phyloP scores from a whole-genome alignment of 495 filamentous ascomycete species.

The Aspergillus nanangensis region DNA sequence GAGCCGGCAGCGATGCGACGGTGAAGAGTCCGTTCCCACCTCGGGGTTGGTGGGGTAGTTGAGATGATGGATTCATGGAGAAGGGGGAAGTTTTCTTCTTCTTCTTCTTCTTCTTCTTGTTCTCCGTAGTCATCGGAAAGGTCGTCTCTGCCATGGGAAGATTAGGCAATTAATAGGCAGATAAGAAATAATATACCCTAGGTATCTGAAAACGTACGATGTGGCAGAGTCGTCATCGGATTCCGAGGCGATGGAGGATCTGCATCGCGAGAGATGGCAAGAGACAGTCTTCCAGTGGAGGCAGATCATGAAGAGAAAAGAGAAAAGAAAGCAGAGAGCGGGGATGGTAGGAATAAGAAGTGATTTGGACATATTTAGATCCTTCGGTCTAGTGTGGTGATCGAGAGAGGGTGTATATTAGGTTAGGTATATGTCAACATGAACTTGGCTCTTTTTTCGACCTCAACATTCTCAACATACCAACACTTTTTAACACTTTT shows the following conservation, averaged over 20 bases:
- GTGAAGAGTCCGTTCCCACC: constrained; percentile 2
- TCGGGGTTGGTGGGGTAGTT: not conserved
- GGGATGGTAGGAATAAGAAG: constrained; percentile 11
- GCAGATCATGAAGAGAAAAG: constrained; percentile 12
- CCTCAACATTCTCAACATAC: too few relatives aligned
- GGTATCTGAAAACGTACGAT: too few relatives aligned
- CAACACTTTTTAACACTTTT: too few relatives aligned
- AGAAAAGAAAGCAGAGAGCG: constrained; percentile 11
- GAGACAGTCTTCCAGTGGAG: constrained; percentile 6
- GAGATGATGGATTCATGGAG: not conserved
- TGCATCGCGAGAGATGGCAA: not conserved
- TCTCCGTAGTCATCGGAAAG: not conserved
- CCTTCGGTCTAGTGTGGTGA: not conserved
- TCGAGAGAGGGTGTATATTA: too few relatives aligned
- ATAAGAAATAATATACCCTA: too few relatives aligned
- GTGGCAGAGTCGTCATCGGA: too few relatives aligned
- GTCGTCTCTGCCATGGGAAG: too few relatives aligned
- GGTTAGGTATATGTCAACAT: too few relatives aligned
- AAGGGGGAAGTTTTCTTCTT: not conserved
- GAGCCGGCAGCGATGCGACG: not conserved
- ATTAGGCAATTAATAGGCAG: too few relatives aligned
- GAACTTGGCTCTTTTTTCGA: too few relatives aligned
- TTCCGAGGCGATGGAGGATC: too few relatives aligned
- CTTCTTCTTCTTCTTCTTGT: not conserved
- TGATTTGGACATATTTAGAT: too few relatives aligned